These are phyloP conservation scores for Neopestalotiopsis clavispora DNA, from an alignment of 2,329 filamentous ascomycete species.

Conservation along the genomic window DNA sequence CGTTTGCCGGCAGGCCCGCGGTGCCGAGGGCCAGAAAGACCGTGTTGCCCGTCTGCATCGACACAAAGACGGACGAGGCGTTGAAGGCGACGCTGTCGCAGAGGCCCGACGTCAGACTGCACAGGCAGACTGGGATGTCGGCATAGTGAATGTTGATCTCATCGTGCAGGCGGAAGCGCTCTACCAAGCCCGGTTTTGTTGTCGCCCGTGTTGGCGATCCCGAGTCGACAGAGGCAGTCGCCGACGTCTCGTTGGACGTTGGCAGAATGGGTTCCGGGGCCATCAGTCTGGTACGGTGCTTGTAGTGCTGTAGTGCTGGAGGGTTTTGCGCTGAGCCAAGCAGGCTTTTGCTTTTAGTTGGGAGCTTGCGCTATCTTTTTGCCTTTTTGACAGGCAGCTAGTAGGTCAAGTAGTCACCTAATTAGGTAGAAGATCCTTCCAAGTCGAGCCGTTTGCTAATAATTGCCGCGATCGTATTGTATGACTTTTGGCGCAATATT, in stretches of 20 bases:
- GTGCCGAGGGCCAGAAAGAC: constrained; percentile 66
- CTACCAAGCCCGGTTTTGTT: background rate
- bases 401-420: background rate
- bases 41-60: constrained; percentile 61
- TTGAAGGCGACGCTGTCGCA: constrained; percentile 47
- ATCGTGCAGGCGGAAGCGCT: constrained; percentile 6
- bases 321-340: background rate
- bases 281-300: background rate
- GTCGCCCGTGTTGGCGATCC: background rate
- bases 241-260: constrained; percentile 16
- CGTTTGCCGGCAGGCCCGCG: constrained; percentile 52
- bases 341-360: background rate
- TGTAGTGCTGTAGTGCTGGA: background rate
- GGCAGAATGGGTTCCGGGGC: constrained; percentile 15
- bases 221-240: constrained; percentile 4
- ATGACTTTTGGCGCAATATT: background rate
- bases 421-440: background rate
- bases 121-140: constrained; percentile 44
- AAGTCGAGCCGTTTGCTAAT: background rate
- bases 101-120: constrained; percentile 43
- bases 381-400: background rate
- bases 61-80: constrained; percentile 43
- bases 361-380: background rate
- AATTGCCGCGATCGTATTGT: background rate
- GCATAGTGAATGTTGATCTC: constrained; percentile 25